A percentile compares a stretch with the other conserved stretches of the same genome.
These are phyloP conservation scores for Crataegus laevigata DNA, from an alignment of 306 rosid genomes.

Conservation along the genomic window DNA sequence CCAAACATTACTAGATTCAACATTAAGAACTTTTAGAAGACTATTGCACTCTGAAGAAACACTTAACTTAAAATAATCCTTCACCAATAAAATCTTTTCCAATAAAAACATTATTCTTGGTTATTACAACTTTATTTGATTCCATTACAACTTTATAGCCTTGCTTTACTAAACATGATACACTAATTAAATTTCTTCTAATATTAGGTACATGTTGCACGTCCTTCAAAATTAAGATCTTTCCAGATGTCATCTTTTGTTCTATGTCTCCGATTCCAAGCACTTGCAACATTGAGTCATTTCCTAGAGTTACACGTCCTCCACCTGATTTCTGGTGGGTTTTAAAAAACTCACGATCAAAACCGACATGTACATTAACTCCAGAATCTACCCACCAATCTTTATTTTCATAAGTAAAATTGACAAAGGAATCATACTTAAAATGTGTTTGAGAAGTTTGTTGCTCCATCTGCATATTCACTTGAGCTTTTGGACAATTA, in stretches of 20 bases:
- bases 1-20: too few species aligned
- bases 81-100: neutral
- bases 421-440: neutral
- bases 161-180: neutral
- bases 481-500: neutral
- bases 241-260: neutral
- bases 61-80: neutral
- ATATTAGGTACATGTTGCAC: neutral
- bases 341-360: neutral
- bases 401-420: neutral
- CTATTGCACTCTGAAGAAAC: neutral
- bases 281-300: neutral
- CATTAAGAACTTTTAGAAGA: neutral
- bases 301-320: too few species aligned
- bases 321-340: neutral
- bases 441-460: neutral
- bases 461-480: neutral
- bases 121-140: neutral
- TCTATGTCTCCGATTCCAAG: neutral
- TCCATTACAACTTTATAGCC: neutral
- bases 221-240: neutral
- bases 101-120: neutral
- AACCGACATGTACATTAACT: neutral
- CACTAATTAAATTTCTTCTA: neutral
- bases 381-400: neutral